These are phyloP conservation scores for Tritrichomonas musculus DNA, from an alignment of 208 protist species.

Conservation along the genomic window DNA sequence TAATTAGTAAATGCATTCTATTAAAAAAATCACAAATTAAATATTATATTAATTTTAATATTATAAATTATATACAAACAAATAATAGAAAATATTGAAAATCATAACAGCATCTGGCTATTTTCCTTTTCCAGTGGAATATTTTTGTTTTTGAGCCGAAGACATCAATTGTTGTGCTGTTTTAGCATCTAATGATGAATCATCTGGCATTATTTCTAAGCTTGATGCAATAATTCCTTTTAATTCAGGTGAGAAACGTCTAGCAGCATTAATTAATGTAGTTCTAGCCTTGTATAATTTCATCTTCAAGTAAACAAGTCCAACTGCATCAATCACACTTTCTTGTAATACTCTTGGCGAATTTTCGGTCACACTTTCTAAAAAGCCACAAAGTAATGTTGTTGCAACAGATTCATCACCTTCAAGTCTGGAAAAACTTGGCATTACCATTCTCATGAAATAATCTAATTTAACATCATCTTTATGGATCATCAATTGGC, in stretches of 20 bases:
- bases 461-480: background rate
- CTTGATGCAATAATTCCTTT: background rate
- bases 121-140: too few relatives aligned
- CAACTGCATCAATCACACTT: background rate
- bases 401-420: background rate
- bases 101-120: too few relatives aligned
- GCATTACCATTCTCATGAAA: background rate
- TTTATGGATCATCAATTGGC: background rate
- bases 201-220: too few relatives aligned
- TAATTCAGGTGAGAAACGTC: background rate
- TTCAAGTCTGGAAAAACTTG: background rate
- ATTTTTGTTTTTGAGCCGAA: too few relatives aligned
- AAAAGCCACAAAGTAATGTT: background rate
- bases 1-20: too few relatives aligned
- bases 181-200: too few relatives aligned
- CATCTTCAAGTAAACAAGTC: background rate
- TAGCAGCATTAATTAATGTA: background rate
- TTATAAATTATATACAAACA: too few relatives aligned
- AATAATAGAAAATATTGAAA: too few relatives aligned
- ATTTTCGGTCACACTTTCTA: background rate
- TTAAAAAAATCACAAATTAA: too few relatives aligned
- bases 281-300: background rate
- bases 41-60: too few relatives aligned
- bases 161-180: too few relatives aligned
- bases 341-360: background rate